Base-by-base conservation (phyloP, 139 green algal species). In the Chlamydomonas applanata region DNA sequence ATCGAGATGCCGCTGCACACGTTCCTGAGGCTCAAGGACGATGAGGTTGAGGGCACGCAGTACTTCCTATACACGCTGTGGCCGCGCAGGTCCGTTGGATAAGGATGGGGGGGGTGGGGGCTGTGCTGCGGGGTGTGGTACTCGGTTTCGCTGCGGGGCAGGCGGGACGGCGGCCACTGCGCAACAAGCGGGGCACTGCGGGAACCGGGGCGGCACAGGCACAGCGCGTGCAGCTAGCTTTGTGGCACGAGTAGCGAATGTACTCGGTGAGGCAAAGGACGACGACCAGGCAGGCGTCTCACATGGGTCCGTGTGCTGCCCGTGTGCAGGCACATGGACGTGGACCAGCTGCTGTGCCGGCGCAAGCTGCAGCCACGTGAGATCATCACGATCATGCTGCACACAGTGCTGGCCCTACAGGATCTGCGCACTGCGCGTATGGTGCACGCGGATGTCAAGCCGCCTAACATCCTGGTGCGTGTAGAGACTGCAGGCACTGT, bases 1-100 rank as follows among this genome's bases (percentile, higher is more conserved):
- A 69, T 69, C 9, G 62, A 69, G 62, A 49, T 69, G 62, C 62
- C 62, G 62, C 62, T 69, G 62, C 62, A 69, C 62, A 69, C 62
- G 16, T 69, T 69, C 62, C 33, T 69, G 30, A 7, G 62, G 33
- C 62, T 69, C 17, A 69, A 69, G 62, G 62, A 69, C 62, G 33
- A 69, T 19, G 33, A 49, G 33, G 33, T 52, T 9, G 62, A 69
- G 62, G 62, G 62, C 62, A 69, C 62, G 17, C 62, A 69, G 62
- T 69, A 69, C 62, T 69, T 69, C 62, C 33, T 69, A 33, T 69
- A 69, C 62, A 69, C 62, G 40, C 25, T 69, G 32, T 69, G 62
- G 62, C 62, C 32, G 27, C 62, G 62, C 62, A 69, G 62, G 62
- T 69, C 4, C 13, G 32, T 2, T 3, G 59, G 5, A 4, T 35